Evolutionary conservation across 2,329 filamentous ascomycete genomes (phyloP), one percentile per base, ranked within the genome.

Genomic region (Penicillium sp.): DNA sequence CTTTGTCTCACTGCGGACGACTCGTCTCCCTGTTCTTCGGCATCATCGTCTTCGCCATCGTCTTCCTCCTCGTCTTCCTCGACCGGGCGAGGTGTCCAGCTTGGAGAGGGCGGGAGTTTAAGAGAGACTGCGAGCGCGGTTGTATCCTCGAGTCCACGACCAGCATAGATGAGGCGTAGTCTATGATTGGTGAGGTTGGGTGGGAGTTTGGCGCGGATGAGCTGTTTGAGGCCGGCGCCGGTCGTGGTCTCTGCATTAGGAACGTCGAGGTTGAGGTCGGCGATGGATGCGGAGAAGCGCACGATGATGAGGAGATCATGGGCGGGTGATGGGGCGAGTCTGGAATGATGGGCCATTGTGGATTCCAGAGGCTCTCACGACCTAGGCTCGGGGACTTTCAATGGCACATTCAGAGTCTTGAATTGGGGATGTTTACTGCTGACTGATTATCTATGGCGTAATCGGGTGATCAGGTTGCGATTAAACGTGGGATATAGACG

Each of bases 151-250:
- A 97, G 83, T 50, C 95, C 85, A 64, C 88, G 90, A 52, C 93
- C 93, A 43, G 88, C 82, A 67, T 95, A 84, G 66, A 97, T 96
- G 55, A 98, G 82, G 50, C 91, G 88, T 29, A 97, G 80, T 33
- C 89, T 85, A 53, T 82, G 83, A 37, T 79, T 75, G 11, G 83
- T 79, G 54, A 83, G 77, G 32, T 79, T 72, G 32, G 73, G 63
- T 5, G 84, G 77, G 24, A 96, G 80, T 39, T 85, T 79, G 7
- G 76, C 69, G 57, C 93, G 89, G 64, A 97, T 88, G 44, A 86
- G 77, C 59, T 86, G 84, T 69, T 95, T 95, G 48, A 97, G 79
- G 2, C 85, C 81, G 47, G 89, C 79, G 46, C 88, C 81, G 37
- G 88, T 88, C 9, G 85, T 90, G 29, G 76, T 75, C 41, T 76